These are phyloP conservation scores for Rhynchosporium graminicola DNA, from an alignment of 2,329 filamentous ascomycete genomes.

Conservation along the genomic window DNA sequence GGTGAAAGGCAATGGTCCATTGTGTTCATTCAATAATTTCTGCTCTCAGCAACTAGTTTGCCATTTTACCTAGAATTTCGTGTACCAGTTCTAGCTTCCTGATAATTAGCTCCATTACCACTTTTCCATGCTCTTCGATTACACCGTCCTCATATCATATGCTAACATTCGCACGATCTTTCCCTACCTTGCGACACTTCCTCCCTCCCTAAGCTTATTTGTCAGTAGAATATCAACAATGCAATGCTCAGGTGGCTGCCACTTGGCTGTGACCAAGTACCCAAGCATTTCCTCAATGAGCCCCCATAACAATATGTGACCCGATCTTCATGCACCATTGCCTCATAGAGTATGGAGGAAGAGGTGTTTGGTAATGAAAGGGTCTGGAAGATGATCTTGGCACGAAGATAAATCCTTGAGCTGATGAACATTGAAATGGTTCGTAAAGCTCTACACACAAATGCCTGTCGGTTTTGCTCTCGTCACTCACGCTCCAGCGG, in stretches of 20 bases:
- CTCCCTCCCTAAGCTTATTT: not conserved
- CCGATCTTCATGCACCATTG: slow-evolving; percentile 65
- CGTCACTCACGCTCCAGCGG: slow-evolving; percentile 20
- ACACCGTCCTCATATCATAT: not conserved
- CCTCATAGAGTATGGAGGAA: slow-evolving; percentile 50
- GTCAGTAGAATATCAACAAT: not conserved
- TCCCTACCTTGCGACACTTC: not conserved
- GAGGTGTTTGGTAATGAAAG: slow-evolving; percentile 67
- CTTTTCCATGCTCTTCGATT: no score
- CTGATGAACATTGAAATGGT: slow-evolving; percentile 46
- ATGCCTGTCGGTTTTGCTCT: slow-evolving; percentile 43
- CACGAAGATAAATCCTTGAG: slow-evolving; percentile 53
- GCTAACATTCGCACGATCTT: not conserved
- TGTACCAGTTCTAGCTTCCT: no score
- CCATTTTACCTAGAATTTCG: no score
- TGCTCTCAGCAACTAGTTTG: no score
- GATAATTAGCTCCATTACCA: no score
- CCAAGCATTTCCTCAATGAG: not conserved
- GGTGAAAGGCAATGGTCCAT: no score
- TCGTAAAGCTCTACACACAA: slow-evolving; percentile 53
- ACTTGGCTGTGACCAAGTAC: not conserved
- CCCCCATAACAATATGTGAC: slow-evolving; percentile 37
- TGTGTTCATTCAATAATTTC: no score
- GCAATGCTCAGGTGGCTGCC: not conserved
- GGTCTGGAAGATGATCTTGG: slow-evolving; percentile 47